Conservation (phyloP, 2,329 filamentous ascomycete species). For the Pezicula neosporulosa region DNA sequence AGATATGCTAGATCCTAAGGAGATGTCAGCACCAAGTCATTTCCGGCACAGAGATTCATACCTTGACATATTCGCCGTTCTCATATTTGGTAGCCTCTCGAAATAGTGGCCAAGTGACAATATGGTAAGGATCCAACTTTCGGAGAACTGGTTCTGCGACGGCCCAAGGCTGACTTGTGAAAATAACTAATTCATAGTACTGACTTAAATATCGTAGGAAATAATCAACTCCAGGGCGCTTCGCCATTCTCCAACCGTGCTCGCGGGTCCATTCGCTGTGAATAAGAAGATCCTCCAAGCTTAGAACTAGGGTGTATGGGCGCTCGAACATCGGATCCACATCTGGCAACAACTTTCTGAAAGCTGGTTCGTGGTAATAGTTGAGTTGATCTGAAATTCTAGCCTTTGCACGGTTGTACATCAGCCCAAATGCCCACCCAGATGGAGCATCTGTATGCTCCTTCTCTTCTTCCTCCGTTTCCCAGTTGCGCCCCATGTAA, state of each 20-base stretch:
- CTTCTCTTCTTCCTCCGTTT: slow-evolving; percentile 66
- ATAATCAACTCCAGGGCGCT: slow-evolving; percentile 93
- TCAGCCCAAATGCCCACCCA: slow-evolving; percentile 71
- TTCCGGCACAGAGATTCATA: slow-evolving; percentile 34
- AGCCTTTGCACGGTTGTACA: slow-evolving; percentile 78
- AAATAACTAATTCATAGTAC: slow-evolving; percentile 97
- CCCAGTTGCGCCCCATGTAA: slow-evolving; percentile 88
- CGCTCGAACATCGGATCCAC: slow-evolving; percentile 75
- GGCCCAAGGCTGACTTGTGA: slow-evolving; percentile 82
- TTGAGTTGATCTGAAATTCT: slow-evolving; percentile 72
- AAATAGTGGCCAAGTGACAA: slow-evolving; percentile 93
- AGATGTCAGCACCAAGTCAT: slow-evolving; percentile 17
- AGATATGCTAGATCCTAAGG: slow-evolving; percentile 89
- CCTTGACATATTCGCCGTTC: slow-evolving; percentile 95
- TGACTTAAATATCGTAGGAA: slow-evolving; percentile 95
- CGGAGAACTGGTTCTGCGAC: slow-evolving; percentile 84
- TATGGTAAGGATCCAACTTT: slow-evolving; percentile 92
- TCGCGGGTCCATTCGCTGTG: slow-evolving; percentile 94
- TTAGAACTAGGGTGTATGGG: slow-evolving; percentile 89
- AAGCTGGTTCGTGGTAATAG: slow-evolving; percentile 95
- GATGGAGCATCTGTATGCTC: slow-evolving; percentile 69
- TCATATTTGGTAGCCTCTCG: slow-evolving; percentile 97
- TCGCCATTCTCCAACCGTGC: slow-evolving; percentile 92
- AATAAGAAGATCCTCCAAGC: slow-evolving; percentile 88
- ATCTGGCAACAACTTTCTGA: slow-evolving; percentile 87